Conservation (phyloP, 2,329 filamentous ascomycete genomes). For the Amesomyces nigricolor region DNA sequence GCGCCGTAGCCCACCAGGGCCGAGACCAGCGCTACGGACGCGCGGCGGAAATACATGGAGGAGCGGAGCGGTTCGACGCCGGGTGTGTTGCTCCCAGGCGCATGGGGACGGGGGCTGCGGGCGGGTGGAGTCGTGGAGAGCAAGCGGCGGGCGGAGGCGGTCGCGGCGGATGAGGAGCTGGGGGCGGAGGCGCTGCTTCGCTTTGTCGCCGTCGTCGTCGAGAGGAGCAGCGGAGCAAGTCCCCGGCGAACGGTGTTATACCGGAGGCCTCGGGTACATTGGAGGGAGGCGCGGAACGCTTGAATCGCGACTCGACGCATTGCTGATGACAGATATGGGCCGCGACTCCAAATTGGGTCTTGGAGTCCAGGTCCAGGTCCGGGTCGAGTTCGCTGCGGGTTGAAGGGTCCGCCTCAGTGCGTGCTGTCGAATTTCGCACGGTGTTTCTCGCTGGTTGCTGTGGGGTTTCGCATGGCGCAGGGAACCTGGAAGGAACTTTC, state of each 20-base stretch:
- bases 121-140: slow-evolving; percentile 27
- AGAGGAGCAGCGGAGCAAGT: slow-evolving; percentile 30
- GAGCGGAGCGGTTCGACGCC: slow-evolving; percentile 50
- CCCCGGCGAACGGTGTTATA: slow-evolving; percentile 38
- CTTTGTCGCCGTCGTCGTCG: slow-evolving; percentile 19
- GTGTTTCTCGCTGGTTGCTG: background rate
- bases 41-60: slow-evolving; percentile 70
- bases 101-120: slow-evolving; percentile 30
- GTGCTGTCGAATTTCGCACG: background rate
- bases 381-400: slow-evolving; percentile 1
- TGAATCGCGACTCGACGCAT: slow-evolving; percentile 71
- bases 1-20: slow-evolving; percentile 69
- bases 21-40: slow-evolving; percentile 62
- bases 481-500: too few relatives aligned
- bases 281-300: slow-evolving; percentile 63
- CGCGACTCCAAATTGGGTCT: slow-evolving; percentile 4
- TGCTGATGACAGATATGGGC: slow-evolving; percentile 30
- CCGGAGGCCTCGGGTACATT: slow-evolving; percentile 57
- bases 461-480: too few relatives aligned
- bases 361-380: slow-evolving; percentile 5
- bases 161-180: too few relatives aligned
- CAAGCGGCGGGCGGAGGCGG: slow-evolving; percentile 18
- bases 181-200: slow-evolving; percentile 21
- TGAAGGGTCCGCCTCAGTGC: slow-evolving; percentile 8
- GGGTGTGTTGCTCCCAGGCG: slow-evolving; percentile 27